Base-by-base conservation (phyloP, 2,329 filamentous ascomycete genomes). In the Beauveria sp. region DNA sequence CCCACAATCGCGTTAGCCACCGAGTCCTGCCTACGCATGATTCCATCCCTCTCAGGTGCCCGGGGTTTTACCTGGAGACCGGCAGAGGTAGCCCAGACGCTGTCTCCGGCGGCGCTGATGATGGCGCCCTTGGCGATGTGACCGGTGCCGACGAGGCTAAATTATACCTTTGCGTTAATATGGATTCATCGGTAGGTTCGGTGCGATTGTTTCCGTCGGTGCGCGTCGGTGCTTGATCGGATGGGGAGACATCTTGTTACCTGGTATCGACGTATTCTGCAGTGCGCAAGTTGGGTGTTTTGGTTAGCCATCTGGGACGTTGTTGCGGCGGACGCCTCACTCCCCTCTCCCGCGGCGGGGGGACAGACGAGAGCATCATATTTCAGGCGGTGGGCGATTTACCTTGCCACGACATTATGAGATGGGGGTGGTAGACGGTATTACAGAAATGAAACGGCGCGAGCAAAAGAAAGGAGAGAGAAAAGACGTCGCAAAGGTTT, bases 51-150 rank as follows among this genome's bases (percentile, higher is more conserved):
- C 50, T 45, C 24, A 22, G 45, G 14, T 31, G 7, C 7, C 7
- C 4, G 49, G 28, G 12, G 26, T 40, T 73, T 75, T 88, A 96
- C 91, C 73, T 81, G 79, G 80, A 96, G 96, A 68, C 81, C 84
- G 60, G 83, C 24, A 31, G 86, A 87, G 48, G 80, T 74, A 64
- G 91, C 91, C 91, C 91, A 96, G 69, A 85, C 82, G 73, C 88
- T 91, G 77, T 90, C 89, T 70, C 91, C 90, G 68, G 89, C 89
- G 66, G 78, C 79, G 76, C 89, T 92, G 81, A 95, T 86, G 75
- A 96, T 92, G 73, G 90, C 89, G 70, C 84, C 92, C 80, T 91
- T 88, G 80, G 95, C 88, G 72, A 96, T 77, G 74, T 93, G 88
- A 71, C 87, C 87, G 70, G 83, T 87, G 78, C 83, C 88, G 72